Percentiles rank a stretch among this genome's conserved stretches.
phyloP scores from a whole-genome alignment of 805 yeast genomes.

The Zygoascus bituminiphila region DNA sequence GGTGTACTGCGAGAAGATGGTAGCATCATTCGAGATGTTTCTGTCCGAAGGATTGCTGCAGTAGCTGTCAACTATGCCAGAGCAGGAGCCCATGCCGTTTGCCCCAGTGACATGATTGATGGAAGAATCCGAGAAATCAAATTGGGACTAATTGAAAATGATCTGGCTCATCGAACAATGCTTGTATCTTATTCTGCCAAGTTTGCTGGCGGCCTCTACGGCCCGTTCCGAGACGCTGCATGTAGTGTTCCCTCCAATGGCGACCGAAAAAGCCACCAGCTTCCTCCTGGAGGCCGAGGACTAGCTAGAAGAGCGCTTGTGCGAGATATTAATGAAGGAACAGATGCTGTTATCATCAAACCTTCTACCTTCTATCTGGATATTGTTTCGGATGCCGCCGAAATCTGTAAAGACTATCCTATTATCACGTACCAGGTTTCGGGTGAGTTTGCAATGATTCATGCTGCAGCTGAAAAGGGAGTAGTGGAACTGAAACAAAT shows the following conservation, averaged over 20 bases:
- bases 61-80: constrained; percentile 92
- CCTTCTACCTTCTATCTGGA: constrained; percentile 95
- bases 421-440: constrained; percentile 92
- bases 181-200: constrained; percentile 93
- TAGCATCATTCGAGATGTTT: constrained; percentile 59
- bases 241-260: constrained; percentile 85
- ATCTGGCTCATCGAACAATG: constrained; percentile 78
- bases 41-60: constrained; percentile 80
- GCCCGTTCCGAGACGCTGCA: constrained; percentile 98
- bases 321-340: constrained; percentile 85
- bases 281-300: constrained; percentile 89
- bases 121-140: constrained; percentile 89
- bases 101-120: constrained; percentile 97
- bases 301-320: constrained; percentile 83
- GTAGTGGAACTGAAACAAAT: constrained; percentile 72
- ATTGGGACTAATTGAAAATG: constrained; percentile 68
- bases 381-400: constrained; percentile 79
- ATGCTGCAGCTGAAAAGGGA: constrained; percentile 96
- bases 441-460: constrained; percentile 96
- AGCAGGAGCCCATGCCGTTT: constrained; percentile 94
- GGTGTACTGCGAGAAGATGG: constrained; percentile 88
- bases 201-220: constrained; percentile 83
- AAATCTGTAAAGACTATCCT: constrained; percentile 75
- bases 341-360: constrained; percentile 92
- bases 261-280: constrained; percentile 86